Conservation (phyloP, 1,284 basidiomycete species). For the Ceratobasidium sp. region DNA sequence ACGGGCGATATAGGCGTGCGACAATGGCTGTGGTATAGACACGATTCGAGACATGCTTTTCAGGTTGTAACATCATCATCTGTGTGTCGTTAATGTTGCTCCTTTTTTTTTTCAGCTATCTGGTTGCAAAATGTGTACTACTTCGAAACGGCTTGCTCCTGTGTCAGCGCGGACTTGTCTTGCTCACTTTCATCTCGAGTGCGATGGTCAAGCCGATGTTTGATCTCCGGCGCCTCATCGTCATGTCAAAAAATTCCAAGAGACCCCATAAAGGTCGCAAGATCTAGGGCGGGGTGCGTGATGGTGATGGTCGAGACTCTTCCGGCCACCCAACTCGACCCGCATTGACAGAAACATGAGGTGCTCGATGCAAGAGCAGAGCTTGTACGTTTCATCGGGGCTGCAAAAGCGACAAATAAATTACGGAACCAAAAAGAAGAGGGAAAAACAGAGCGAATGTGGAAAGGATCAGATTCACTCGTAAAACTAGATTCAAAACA, state of each 20-base stretch:
- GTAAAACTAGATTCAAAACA: conserved; percentile 9
- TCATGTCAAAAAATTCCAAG: conserved; percentile 12
- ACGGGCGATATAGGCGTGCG: conserved; percentile 18
- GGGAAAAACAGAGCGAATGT: not conserved
- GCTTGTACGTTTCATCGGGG: conserved; percentile 17
- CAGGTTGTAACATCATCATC: conserved; percentile 12
- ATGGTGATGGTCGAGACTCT: conserved; percentile 11
- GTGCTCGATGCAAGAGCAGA: not conserved
- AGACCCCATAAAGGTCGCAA: not conserved
- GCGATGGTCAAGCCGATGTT: conserved; percentile 21
- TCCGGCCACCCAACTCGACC: conserved; percentile 13
- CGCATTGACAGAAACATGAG: conserved; percentile 5
- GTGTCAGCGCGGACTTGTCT: conserved; percentile 15
- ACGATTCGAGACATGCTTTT: not conserved
- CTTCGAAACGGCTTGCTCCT: conserved; percentile 7
- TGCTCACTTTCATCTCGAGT: conserved; percentile 17
- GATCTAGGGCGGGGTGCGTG: conserved; percentile 1
- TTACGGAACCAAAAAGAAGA: conserved; percentile 15
- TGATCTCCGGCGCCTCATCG: conserved; percentile 30
- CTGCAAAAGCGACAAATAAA: conserved; percentile 38
- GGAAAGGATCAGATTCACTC: not conserved
- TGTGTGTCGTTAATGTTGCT: conserved; percentile 31
- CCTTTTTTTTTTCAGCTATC: conserved; percentile 1
- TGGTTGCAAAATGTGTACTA: conserved; percentile 10
- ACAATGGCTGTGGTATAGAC: not conserved